Evolutionary conservation across 768 basidiomycete genomes (phyloP), one percentile per base, ranked within the genome.

Genomic region (Flagelloscypha sp.): DNA sequence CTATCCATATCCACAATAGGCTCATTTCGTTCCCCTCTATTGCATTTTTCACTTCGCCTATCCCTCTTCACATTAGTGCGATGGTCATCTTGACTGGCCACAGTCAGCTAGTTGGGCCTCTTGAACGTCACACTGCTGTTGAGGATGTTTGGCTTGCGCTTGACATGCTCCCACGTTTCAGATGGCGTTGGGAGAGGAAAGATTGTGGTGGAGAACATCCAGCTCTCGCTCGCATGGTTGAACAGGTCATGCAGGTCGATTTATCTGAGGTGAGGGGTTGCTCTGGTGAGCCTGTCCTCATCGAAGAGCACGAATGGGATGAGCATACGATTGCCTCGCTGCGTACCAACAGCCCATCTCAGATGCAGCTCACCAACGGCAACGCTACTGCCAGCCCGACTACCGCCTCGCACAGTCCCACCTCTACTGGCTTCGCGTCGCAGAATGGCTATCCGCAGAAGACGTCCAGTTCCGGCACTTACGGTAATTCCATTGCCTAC

Each of bases 151-250:
- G 82, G 77, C 74, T 85, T 54, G 87, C 87, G 19, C 75, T 90
- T 15, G 81, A 88, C 54, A 84, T 88, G 76, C 73, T 89, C 8
- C 87, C 87, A 2, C 79, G 79, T 21, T 84, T 89, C 72, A 78
- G 87, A 33, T 90, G 87, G 87, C 77, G 87, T 43, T 90, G 87
- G 87, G 84, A 87, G 50, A 74, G 87, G 35, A 86, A 81, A 53
- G 86, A 89, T 50, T 57, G 74, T 36, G 78, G 77, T 28, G 84
- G 83, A 28, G 79, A 77, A 2, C 84, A 87, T 48, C 86, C 87
- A n/a, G 72, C 88, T 34, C 85, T 88, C 40, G 74, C 83, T 10
- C 80, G 76, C 47, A 73, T 90, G 31, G 86, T 83, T 0, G 84
- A 87, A 57, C 76, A 76, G 36, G 82, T 88, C 16, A 79, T 89